Conservation (phyloP, 1,139 yeast species). For the Magnusiomyces tetraspermus region DNA sequence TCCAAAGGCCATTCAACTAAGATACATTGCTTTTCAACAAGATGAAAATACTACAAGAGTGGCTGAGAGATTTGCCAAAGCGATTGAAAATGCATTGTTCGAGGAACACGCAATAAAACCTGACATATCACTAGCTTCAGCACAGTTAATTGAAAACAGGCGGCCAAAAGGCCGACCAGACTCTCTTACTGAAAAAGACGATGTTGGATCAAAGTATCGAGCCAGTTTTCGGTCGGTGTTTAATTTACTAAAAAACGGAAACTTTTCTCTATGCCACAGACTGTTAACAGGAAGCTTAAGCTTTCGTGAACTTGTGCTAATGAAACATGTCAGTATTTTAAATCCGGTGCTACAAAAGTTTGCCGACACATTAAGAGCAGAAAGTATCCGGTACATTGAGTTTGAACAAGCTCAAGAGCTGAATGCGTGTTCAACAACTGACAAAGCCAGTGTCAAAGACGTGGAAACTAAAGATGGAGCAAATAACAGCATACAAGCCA, state of each 20-base stretch:
- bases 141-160: no score
- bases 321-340: constrained; percentile 55
- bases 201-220: constrained; percentile 40
- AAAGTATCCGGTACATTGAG: constrained; percentile 45
- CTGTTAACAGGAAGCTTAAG: constrained; percentile 42
- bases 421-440: background rate
- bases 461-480: background rate
- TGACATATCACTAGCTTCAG: constrained; percentile 9
- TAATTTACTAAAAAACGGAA: constrained; percentile 46
- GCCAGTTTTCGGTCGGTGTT: constrained; percentile 46
- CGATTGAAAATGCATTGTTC: constrained; percentile 36
- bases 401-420: background rate
- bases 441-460: background rate
- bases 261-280: constrained; percentile 40
- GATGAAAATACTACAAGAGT: constrained; percentile 37
- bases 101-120: constrained; percentile 30
- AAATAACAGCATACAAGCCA: background rate
- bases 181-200: constrained; percentile 24
- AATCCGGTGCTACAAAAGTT: constrained; percentile 64
- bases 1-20: constrained; percentile 32
- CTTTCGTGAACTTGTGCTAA: constrained; percentile 44
- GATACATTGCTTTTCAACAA: constrained; percentile 24
- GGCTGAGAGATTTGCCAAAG: constrained; percentile 35
- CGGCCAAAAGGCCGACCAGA: no score
- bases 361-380: constrained; percentile 64